phyloP scores from a whole-genome alignment of 495 filamentous ascomycete species.

The Bryoglossum gracile region DNA sequence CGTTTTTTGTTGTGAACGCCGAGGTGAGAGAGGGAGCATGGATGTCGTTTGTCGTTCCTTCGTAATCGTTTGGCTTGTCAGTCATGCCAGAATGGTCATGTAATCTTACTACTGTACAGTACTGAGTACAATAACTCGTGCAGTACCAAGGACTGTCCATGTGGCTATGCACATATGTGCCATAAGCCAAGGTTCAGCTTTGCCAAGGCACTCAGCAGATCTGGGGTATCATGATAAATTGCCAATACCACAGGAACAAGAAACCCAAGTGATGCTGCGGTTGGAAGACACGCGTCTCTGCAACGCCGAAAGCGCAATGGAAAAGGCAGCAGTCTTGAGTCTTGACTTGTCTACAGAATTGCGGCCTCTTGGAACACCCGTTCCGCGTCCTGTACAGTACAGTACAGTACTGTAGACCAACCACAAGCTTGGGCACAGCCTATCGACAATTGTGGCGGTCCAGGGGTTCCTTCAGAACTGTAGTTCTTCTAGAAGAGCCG shows the following conservation, averaged over 20 bases:
- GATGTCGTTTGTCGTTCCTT: neutral
- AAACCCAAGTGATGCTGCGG: too few relatives aligned
- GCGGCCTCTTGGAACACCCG: neutral
- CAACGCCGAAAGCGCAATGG: neutral
- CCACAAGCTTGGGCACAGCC: slow-evolving; percentile 3
- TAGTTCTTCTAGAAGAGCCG: neutral
- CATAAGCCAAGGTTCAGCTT: too few relatives aligned
- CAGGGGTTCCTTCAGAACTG: neutral
- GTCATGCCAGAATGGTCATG: too few relatives aligned
- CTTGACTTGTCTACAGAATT: neutral
- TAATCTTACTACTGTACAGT: too few relatives aligned
- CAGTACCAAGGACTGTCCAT: too few relatives aligned
- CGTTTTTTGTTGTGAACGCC: neutral
- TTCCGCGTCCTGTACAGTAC: neutral
- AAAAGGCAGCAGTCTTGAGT: neutral
- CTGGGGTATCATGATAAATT: too few relatives aligned
- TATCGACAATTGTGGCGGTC: neutral
- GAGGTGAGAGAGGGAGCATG: neutral
- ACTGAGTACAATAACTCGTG: too few relatives aligned
- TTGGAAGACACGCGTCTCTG: too few relatives aligned
- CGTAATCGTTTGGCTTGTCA: neutral
- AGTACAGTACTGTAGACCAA: neutral
- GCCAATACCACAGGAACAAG: too few relatives aligned
- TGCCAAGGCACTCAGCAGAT: too few relatives aligned
- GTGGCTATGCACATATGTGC: too few relatives aligned